Evolutionary conservation across 2,329 filamentous ascomycete genomes (phyloP).

Genomic region (Alternaria arborescens): DNA sequence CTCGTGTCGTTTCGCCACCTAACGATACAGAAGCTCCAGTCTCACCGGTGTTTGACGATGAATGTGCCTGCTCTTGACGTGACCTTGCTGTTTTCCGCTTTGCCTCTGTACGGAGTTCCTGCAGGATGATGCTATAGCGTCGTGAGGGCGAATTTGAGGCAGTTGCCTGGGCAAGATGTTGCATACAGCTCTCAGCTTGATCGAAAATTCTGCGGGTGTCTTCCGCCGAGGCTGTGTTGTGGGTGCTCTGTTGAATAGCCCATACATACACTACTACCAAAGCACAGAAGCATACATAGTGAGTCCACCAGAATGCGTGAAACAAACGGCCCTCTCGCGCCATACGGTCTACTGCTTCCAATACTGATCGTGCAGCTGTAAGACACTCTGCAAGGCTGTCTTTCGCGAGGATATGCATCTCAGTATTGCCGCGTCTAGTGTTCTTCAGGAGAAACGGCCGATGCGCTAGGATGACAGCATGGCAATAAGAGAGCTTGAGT

Average conservation of each 20-base stretch:
- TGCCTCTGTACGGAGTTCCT: slow-evolving; percentile 56
- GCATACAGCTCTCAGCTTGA: slow-evolving; percentile 57
- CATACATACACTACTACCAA: slow-evolving; percentile 59
- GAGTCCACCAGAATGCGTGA: slow-evolving; percentile 60
- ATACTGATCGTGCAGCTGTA: slow-evolving; percentile 53
- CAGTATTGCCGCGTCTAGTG: slow-evolving; percentile 25
- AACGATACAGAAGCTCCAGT: neutral
- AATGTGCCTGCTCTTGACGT: slow-evolving; percentile 6
- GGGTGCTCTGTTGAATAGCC: slow-evolving; percentile 53
- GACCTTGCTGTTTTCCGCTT: slow-evolving; percentile 29
- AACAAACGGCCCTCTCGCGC: slow-evolving; percentile 50
- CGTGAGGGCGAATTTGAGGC: slow-evolving; percentile 58
- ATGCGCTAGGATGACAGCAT: slow-evolving; percentile 48
- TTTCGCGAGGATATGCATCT: slow-evolving; percentile 40
- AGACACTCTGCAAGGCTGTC: slow-evolving; percentile 56
- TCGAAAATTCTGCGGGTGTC: slow-evolving; percentile 45
- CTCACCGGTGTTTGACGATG: neutral
- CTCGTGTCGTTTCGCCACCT: neutral
- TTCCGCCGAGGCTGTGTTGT: slow-evolving; percentile 9
- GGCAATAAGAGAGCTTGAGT: slow-evolving; percentile 44
- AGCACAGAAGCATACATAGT: slow-evolving; percentile 61
- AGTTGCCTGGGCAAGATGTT: slow-evolving; percentile 58
- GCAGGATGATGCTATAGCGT: slow-evolving; percentile 59
- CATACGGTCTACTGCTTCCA: slow-evolving; percentile 50
- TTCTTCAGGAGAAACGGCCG: slow-evolving; percentile 43